Conservation (phyloP, 2,329 filamentous ascomycete species). For the Paraphoma chrysanthemicola region DNA sequence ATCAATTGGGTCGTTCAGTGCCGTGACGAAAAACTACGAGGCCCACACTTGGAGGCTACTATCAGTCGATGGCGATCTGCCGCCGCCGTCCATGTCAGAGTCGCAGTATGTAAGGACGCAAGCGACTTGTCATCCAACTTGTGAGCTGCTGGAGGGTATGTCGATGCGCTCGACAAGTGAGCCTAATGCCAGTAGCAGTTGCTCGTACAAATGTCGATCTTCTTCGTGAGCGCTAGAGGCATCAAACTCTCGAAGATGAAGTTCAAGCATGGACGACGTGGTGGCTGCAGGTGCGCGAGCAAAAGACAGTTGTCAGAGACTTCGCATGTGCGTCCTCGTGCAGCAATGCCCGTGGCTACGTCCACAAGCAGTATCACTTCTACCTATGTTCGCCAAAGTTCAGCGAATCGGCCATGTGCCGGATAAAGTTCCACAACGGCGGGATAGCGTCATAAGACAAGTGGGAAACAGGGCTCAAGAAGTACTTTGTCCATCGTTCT, state of each 20-base stretch:
- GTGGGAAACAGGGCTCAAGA: background rate
- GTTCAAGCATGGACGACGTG: background rate
- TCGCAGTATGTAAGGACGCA: too few relatives aligned
- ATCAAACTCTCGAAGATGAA: background rate
- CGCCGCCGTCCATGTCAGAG: too few relatives aligned
- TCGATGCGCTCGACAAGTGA: too few relatives aligned
- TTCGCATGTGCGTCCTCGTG: background rate
- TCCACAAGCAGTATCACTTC: background rate
- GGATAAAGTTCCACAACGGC: background rate
- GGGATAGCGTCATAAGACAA: background rate
- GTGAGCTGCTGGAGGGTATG: too few relatives aligned
- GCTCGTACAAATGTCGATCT: too few relatives aligned
- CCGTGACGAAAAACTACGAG: too few relatives aligned
- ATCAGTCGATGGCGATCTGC: too few relatives aligned
- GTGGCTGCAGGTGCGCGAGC: background rate
- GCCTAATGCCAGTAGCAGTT: too few relatives aligned
- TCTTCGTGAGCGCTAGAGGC: too few relatives aligned
- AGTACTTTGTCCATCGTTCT: background rate
- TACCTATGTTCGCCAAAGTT: background rate
- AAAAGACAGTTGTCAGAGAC: background rate
- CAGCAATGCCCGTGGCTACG: conserved; percentile 1
- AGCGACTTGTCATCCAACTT: too few relatives aligned
- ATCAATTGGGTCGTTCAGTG: too few relatives aligned
- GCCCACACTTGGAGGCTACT: too few relatives aligned
- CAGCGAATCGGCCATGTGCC: conserved; percentile 4